These are phyloP conservation scores for Candida easanensis DNA, from an alignment of 805 yeast species.

Conservation along the genomic window DNA sequence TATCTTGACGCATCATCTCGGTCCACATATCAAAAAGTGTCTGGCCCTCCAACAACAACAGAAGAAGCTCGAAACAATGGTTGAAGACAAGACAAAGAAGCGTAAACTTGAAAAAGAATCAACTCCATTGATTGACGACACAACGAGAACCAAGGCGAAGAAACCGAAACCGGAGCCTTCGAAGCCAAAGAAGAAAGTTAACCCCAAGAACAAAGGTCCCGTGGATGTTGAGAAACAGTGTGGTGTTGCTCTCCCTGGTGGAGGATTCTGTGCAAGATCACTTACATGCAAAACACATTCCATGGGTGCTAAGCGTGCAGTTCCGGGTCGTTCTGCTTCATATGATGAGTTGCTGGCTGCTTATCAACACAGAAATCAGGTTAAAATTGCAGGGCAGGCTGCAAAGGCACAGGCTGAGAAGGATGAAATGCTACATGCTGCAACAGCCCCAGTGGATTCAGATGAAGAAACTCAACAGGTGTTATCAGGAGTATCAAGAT, in stretches of 20 bases:
- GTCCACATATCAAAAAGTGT: constrained; percentile 40
- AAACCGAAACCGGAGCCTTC: constrained; percentile 25
- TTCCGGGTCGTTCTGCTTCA: constrained; percentile 88
- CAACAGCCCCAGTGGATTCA: constrained; percentile 46
- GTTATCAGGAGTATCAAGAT: constrained; percentile 79
- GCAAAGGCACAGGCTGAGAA: constrained; percentile 77
- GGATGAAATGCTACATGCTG: constrained; percentile 54
- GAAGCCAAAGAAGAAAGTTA: constrained; percentile 36
- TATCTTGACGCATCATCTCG: constrained; percentile 35
- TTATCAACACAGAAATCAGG: constrained; percentile 90
- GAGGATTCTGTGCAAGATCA: constrained; percentile 95
- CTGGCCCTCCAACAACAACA: constrained; percentile 29
- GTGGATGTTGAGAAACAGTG: constrained; percentile 93
- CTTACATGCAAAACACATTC: constrained; percentile 97
- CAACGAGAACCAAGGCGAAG: constrained; percentile 12
- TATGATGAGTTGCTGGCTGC: constrained; percentile 85
- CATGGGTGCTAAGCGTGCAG: constrained; percentile 97
- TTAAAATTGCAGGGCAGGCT: constrained; percentile 78
- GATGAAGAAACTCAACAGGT: constrained; percentile 94
- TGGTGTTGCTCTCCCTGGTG: constrained; percentile 91
- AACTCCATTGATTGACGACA: constrained; percentile 15
- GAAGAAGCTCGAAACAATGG: background rate
- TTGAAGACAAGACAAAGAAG: background rate
- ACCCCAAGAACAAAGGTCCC: constrained; percentile 69
- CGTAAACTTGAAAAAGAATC: constrained; percentile 18